Evolutionary conservation across 495 filamentous ascomycete species (phyloP).

Genomic region (Glutinoglossum americanum): DNA sequence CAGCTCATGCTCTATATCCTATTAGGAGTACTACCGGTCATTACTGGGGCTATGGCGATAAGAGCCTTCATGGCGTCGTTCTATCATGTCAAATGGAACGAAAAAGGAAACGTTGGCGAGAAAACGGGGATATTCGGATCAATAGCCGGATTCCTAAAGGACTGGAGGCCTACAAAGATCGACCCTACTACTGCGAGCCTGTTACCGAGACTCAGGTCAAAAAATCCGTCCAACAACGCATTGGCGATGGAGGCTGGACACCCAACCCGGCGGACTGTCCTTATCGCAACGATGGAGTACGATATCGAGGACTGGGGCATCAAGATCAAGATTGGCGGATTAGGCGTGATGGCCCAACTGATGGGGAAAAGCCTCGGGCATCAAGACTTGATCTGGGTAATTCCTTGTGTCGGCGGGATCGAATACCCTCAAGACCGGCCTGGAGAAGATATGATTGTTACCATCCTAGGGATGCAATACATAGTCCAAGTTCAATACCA

Average conservation of each 20-base stretch:
- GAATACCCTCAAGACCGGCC: conserved; percentile 38
- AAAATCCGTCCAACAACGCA: no score
- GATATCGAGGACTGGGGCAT: conserved; percentile 14
- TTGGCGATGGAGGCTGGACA: background rate
- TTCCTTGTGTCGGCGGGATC: conserved; percentile 49
- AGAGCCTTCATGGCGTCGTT: conserved; percentile 15
- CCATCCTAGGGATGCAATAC: conserved; percentile 39
- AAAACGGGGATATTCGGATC: background rate
- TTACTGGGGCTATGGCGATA: conserved; percentile 10
- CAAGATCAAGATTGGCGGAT: conserved; percentile 11
- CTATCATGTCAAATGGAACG: conserved; percentile 21
- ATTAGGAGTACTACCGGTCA: conserved; percentile 12
- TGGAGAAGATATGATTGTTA: conserved; percentile 43
- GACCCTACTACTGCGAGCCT: background rate
- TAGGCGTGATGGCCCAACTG: conserved; percentile 31
- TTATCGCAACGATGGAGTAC: conserved; percentile 8
- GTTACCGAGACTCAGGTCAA: no score
- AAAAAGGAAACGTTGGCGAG: conserved; percentile 10
- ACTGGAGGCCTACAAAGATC: no score
- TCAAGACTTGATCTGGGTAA: conserved; percentile 50
- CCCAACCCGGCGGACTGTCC: background rate
- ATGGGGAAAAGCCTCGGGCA: conserved; percentile 50
- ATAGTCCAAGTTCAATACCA: conserved; percentile 47
- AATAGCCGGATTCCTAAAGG: background rate
- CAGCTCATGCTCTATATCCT: conserved; percentile 15